Conservation (phyloP, 2,329 filamentous ascomycete genomes). For the Botrytis fabae region DNA sequence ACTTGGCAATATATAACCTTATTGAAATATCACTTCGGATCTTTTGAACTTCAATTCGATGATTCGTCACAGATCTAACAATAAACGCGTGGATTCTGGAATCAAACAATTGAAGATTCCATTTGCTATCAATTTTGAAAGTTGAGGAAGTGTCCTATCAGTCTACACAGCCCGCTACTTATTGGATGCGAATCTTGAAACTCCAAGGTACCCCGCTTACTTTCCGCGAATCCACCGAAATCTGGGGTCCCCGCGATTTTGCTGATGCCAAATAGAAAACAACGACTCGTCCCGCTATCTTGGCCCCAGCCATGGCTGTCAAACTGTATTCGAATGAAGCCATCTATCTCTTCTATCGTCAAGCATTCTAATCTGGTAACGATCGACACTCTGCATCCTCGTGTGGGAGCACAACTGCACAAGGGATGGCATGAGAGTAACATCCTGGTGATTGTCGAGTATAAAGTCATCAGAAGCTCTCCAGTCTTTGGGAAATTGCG, state of each 20-base stretch:
- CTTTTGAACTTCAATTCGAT: neutral
- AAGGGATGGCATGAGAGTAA: too few species aligned
- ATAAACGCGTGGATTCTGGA: neutral
- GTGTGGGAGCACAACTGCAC: neutral
- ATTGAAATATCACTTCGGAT: neutral
- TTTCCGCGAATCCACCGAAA: slow-evolving; percentile 4
- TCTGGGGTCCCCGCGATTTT: slow-evolving; percentile 15
- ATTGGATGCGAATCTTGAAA: neutral
- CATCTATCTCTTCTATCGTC: neutral
- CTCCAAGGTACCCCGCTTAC: neutral
- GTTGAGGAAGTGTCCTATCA: neutral
- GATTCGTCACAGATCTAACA: neutral
- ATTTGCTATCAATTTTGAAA: neutral
- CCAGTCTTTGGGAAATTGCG: neutral
- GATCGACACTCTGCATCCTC: neutral
- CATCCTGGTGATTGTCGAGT: neutral
- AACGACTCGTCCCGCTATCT: neutral
- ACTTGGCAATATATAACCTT: neutral
- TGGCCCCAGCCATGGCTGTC: neutral
- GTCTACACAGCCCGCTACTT: neutral
- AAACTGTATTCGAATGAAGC: neutral
- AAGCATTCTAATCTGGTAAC: neutral
- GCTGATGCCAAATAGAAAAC: neutral
- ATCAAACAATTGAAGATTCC: neutral
- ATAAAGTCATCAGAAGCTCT: neutral